A percentile compares a stretch with the other conserved stretches of the same genome.
Conservation (phyloP, 208 protist species). For the Leishmania martiniquensis region DNA sequence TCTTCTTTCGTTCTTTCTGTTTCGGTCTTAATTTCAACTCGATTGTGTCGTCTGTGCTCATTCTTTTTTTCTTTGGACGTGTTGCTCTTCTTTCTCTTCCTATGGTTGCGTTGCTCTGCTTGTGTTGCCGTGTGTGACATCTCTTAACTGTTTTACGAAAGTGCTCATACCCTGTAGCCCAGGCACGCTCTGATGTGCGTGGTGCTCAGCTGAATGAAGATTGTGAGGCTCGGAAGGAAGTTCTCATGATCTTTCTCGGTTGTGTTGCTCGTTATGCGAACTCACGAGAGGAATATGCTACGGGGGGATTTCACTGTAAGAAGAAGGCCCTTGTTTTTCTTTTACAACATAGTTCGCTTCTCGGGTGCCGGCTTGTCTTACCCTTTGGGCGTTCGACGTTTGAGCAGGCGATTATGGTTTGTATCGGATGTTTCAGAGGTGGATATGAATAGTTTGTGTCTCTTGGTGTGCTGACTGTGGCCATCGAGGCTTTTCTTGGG, state of each 20-base stretch:
- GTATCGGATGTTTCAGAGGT: not conserved
- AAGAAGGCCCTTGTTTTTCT: not conserved
- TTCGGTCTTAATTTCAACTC: slow-evolving; percentile 6
- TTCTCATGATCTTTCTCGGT: not conserved
- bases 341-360: not conserved
- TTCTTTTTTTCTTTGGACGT: not conserved
- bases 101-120: not conserved
- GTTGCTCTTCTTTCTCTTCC: not conserved
- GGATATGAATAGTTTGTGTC: not conserved
- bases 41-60: too few species aligned
- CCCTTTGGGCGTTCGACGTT: too few species aligned
- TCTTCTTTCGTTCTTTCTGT: not conserved
- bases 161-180: not conserved
- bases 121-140: not conserved
- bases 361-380: not conserved
- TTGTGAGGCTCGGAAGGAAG: not conserved
- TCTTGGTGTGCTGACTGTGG: not conserved
- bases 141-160: not conserved
- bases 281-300: not conserved
- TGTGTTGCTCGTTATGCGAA: slow-evolving; percentile 2
- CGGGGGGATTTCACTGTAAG: not conserved
- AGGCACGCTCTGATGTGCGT: not conserved
- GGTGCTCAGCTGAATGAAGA: not conserved
- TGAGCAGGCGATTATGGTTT: not conserved
- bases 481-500: not conserved